Percentiles rank a stretch among this genome's conserved stretches.
phyloP scores from a whole-genome alignment of 345 rosid genomes.

The Aquilaria yunnanensis region DNA sequence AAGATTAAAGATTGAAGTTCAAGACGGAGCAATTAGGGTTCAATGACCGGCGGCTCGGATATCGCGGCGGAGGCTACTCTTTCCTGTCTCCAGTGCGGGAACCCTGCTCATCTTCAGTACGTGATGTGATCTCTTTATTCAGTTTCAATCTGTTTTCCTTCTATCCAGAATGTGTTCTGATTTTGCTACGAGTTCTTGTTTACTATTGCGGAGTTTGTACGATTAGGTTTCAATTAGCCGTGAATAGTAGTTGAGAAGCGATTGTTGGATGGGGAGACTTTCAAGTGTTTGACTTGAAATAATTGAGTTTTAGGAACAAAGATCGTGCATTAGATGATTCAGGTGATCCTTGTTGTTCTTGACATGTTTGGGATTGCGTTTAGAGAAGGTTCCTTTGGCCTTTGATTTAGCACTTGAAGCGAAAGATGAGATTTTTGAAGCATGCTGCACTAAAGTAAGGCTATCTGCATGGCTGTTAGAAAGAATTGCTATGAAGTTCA shows the following conservation, averaged over 20 bases:
- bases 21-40: background rate
- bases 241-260: background rate
- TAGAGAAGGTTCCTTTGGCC: too few species aligned
- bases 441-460: too few species aligned
- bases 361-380: too few species aligned
- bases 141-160: background rate
- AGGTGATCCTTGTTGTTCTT: too few species aligned
- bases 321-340: too few species aligned
- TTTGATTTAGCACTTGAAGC: too few species aligned
- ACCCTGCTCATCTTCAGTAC: slow-evolving; percentile 56
- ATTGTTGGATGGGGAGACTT: background rate
- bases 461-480: too few species aligned
- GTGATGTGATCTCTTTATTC: background rate
- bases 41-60: slow-evolving; percentile 56
- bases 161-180: background rate
- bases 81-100: slow-evolving; percentile 49
- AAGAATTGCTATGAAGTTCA: too few species aligned
- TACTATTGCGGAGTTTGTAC: background rate
- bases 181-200: background rate
- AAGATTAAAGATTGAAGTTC: too few species aligned
- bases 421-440: too few species aligned
- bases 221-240: background rate
- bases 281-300: too few species aligned
- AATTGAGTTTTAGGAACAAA: too few species aligned
- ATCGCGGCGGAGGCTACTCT: slow-evolving; percentile 26